phyloP scores from a whole-genome alignment of 768 basidiomycete genomes.

The Mycena floridula region DNA sequence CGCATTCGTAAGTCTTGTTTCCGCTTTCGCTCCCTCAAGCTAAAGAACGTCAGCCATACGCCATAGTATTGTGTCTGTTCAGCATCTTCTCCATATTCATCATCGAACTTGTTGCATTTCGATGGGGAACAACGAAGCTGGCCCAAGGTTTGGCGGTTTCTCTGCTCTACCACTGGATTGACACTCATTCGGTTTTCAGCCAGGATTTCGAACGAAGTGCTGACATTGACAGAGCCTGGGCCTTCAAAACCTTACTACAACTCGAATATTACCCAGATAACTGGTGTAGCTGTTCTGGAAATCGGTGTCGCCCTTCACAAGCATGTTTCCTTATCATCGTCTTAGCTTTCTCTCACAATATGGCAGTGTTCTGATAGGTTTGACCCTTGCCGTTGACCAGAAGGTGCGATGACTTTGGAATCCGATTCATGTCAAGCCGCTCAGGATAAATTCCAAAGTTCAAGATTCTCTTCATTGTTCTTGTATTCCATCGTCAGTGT shows the following conservation, averaged over 20 bases:
- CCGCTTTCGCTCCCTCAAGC: not conserved
- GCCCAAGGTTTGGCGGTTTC: no score
- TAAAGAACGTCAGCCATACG: slow-evolving; percentile 54
- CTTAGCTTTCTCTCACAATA: not conserved
- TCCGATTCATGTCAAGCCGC: no score
- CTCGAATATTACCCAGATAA: slow-evolving; percentile 53
- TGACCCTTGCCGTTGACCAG: slow-evolving; percentile 81
- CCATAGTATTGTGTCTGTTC: slow-evolving; percentile 72
- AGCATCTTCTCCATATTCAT: slow-evolving; percentile 84
- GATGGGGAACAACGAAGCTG: slow-evolving; percentile 75
- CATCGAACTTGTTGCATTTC: slow-evolving; percentile 79
- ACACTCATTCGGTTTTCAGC: no score
- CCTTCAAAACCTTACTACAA: slow-evolving; percentile 17
- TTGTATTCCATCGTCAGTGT: slow-evolving; percentile 88
- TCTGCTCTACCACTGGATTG: no score
- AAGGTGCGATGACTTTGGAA: no score
- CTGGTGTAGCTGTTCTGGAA: slow-evolving; percentile 91
- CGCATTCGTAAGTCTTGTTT: slow-evolving; percentile 54
- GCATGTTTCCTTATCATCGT: slow-evolving; percentile 19
- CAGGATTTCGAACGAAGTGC: not conserved
- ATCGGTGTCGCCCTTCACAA: slow-evolving; percentile 90
- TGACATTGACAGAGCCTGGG: not conserved
- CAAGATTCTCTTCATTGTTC: slow-evolving; percentile 81
- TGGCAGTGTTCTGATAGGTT: slow-evolving; percentile 73
- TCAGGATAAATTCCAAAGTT: no score